Base-by-base conservation (phyloP, 306 rosid species). In the Lathyrus oleraceus region DNA sequence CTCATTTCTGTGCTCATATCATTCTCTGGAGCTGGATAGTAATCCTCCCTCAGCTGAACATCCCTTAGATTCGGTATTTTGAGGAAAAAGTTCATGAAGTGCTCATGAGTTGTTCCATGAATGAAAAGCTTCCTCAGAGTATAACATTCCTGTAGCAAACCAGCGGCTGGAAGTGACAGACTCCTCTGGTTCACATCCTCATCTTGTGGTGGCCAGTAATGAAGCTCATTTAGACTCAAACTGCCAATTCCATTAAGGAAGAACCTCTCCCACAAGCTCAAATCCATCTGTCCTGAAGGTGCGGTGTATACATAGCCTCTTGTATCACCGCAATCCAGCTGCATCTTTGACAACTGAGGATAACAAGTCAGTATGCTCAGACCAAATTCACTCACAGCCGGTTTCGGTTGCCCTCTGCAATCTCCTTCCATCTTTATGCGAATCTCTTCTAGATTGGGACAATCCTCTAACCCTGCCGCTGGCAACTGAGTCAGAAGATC, bases 1-100 rank as follows among this genome's bases (percentile, higher is more conserved):
- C 96, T 88, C 96, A 92, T 92, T 79, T 90, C 98, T 21, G 96
- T 89, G 56, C 96, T 93, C 91, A 74, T 90, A 76, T 93, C 97
- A 38, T 85, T 88, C 73, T 85, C 97, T 0, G 97, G 97, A 0
- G 97, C 98, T 0, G 98, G 96, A 60, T 90, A 88, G 77, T 90
- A 90, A 78, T 90, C 96, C 67, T 67, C 92, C 69, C 97, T 79
- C 30, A 88, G 84, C 68, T 88, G 97, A 40, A 88, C 96, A 64
- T 93, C 97, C 74, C 98, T 84, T 17, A 85, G 76, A 73, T 81
- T 79, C 1, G 76, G 85, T 32, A 81, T 85, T 25, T 75, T 69
- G 4, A 89, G 89, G 14, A 92, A 86, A 74, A 88, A 86, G 68
- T 52, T 84, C 88, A 92, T 85, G 81, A 92, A 92, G 82, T 92